These are phyloP conservation scores for Mycotypha africana DNA, from an alignment of 371 early-diverging fungal genomes.

Conservation along the genomic window DNA sequence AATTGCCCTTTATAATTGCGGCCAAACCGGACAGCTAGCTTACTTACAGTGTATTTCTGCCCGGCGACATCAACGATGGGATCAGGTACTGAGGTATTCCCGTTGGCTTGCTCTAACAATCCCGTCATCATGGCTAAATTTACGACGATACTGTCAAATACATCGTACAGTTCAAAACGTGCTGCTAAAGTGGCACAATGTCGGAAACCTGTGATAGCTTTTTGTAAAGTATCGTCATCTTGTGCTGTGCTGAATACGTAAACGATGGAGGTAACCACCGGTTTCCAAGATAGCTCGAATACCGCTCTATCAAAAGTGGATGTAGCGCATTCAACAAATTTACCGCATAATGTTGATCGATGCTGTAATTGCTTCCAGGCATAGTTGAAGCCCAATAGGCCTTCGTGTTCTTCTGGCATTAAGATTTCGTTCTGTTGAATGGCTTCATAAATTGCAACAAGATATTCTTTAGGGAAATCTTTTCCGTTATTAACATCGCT, in stretches of 20 bases:
- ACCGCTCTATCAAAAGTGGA: conserved; percentile 62
- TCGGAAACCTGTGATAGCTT: conserved; percentile 76
- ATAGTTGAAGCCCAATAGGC: conserved; percentile 90
- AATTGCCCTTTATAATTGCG: conserved; percentile 84
- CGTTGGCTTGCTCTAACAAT: conserved; percentile 47
- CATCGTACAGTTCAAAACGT: conserved; percentile 65
- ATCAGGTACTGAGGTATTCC: conserved; percentile 49
- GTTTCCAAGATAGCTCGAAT: conserved; percentile 56
- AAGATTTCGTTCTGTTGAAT: conserved; percentile 80
- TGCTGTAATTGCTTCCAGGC: conserved; percentile 88
- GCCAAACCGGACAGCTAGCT: conserved; percentile 80
- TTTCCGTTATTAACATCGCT: conserved; percentile 71
- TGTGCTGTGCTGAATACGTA: conserved; percentile 82
- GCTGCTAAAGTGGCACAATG: conserved; percentile 75
- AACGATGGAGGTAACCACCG: conserved; percentile 61
- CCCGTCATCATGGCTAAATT: conserved; percentile 76
- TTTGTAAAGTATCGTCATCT: conserved; percentile 72
- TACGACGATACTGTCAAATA: conserved; percentile 74
- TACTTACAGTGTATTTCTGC: conserved; percentile 62
- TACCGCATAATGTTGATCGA: conserved; percentile 45
- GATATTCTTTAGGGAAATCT: conserved; percentile 68
- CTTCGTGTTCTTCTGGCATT: conserved; percentile 90
- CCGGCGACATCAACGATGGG: conserved; percentile 57
- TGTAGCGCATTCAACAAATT: conserved; percentile 44
- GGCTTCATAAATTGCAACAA: conserved; percentile 70